phyloP scores from a whole-genome alignment of 495 filamentous ascomycete genomes.

The Monascus purpureus region DNA sequence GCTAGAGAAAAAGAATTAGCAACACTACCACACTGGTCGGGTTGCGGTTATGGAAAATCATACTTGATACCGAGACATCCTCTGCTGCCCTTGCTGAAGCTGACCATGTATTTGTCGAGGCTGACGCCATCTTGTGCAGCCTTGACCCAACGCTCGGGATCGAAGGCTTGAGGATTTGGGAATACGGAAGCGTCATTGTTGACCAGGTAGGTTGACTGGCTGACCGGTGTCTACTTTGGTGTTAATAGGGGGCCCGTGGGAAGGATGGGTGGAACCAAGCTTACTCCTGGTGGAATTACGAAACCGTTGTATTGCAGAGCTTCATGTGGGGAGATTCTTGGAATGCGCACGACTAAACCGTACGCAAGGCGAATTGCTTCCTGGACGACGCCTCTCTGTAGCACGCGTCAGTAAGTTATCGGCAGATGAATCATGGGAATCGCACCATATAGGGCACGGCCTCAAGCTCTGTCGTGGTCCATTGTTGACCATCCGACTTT shows the following conservation, averaged over 20 bases:
- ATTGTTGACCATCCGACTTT: not conserved
- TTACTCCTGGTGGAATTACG: constrained; percentile 9
- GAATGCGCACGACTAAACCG: constrained; percentile 16
- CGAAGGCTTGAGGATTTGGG: constrained; percentile 23
- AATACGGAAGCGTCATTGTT: constrained; percentile 28
- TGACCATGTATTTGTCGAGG: constrained; percentile 13
- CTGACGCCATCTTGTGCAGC: constrained; percentile 4
- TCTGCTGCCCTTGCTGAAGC: constrained; percentile 16
- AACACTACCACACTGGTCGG: not conserved
- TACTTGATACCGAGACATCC: constrained; percentile 16
- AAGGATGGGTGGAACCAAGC: not conserved
- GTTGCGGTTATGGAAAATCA: not conserved
- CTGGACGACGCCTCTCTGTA: constrained; percentile 23
- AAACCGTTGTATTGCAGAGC: constrained; percentile 17
- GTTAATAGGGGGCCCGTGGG: constrained; percentile 5
- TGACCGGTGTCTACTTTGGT: constrained; percentile 22
- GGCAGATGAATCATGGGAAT: not conserved
- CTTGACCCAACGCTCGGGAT: constrained; percentile 28
- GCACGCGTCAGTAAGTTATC: constrained; percentile 1
- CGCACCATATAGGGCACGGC: constrained; percentile 8
- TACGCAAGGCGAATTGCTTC: constrained; percentile 29
- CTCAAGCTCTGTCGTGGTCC: constrained; percentile 2
- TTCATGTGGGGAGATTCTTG: constrained; percentile 17
- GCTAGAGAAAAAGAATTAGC: not conserved
- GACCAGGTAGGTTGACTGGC: constrained; percentile 22